Conservation (phyloP, 176 grass and related monocot genomes). For the Oryza glumipatula region DNA sequence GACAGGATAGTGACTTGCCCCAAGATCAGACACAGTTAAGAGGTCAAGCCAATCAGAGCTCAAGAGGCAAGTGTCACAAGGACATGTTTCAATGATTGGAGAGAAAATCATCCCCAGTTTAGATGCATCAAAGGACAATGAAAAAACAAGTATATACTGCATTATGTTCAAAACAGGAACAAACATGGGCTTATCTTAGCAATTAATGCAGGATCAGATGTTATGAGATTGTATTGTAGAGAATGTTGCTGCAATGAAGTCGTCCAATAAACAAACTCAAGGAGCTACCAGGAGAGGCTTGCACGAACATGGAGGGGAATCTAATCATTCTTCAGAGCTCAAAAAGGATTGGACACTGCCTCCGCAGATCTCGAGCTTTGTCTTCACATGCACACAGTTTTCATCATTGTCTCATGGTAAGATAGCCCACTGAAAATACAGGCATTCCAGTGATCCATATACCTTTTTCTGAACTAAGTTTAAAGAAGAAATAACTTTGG, state of each 20-base stretch:
- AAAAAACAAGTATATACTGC: not conserved
- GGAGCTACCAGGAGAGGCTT: slow-evolving; percentile 35
- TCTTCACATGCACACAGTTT: slow-evolving; percentile 22
- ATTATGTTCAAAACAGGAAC: slow-evolving; percentile 25
- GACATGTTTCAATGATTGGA: slow-evolving; percentile 41
- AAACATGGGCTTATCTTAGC: slow-evolving; percentile 43
- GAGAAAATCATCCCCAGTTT: not conserved
- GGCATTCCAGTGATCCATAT: not conserved
- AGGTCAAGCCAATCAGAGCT: slow-evolving; percentile 40
- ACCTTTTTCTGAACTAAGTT: slow-evolving; percentile 8
- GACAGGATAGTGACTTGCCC: slow-evolving; percentile 25
- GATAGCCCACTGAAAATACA: not conserved
- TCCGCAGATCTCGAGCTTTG: slow-evolving; percentile 10
- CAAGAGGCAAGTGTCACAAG: slow-evolving; percentile 25
- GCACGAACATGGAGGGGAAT: slow-evolving; percentile 57
- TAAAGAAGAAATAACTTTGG: slow-evolving; percentile 13
- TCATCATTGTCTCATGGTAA: slow-evolving; percentile 24
- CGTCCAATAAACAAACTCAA: slow-evolving; percentile 38
- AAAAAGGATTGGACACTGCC: slow-evolving; percentile 34
- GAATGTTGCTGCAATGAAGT: slow-evolving; percentile 39
- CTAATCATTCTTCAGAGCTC: slow-evolving; percentile 27
- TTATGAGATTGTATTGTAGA: slow-evolving; percentile 40
- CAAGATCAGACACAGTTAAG: slow-evolving; percentile 31
- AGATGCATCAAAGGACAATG: slow-evolving; percentile 34
- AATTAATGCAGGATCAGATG: slow-evolving; percentile 40